These are phyloP conservation scores for Pichia insulana DNA, from an alignment of 805 yeast species.

Conservation along the genomic window DNA sequence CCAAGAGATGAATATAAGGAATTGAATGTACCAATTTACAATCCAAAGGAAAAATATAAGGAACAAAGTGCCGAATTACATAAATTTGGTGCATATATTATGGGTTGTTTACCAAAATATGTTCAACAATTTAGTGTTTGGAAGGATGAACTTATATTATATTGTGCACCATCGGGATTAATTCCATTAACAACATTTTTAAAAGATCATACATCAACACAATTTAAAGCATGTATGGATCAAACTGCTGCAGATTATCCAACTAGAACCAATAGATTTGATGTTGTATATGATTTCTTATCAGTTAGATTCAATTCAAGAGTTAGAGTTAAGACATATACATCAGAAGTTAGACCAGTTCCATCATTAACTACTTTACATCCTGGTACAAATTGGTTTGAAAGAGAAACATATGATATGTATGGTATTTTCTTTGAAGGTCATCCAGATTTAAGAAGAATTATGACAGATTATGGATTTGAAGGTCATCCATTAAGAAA, in stretches of 20 bases:
- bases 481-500: constrained; percentile 89
- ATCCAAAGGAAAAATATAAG: constrained; percentile 70
- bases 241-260: constrained; percentile 86
- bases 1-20: constrained; percentile 28
- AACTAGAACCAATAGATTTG: constrained; percentile 73
- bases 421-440: constrained; percentile 82
- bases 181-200: constrained; percentile 64
- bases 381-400: constrained; percentile 85
- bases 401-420: constrained; percentile 82
- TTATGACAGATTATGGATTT: constrained; percentile 86
- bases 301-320: constrained; percentile 80
- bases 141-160: constrained; percentile 79
- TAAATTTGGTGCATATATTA: constrained; percentile 71
- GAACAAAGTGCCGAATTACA: constrained; percentile 65
- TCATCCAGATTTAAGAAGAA: constrained; percentile 84
- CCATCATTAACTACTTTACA: constrained; percentile 67
- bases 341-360: constrained; percentile 73
- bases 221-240: constrained; percentile 71
- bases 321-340: constrained; percentile 82
- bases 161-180: constrained; percentile 67
- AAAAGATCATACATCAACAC: constrained; percentile 71
- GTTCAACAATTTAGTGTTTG: constrained; percentile 81
- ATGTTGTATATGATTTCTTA: constrained; percentile 75
- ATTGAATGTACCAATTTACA: constrained; percentile 42
- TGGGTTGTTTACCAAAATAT: constrained; percentile 71